Evolutionary conservation across 2,329 filamentous ascomycete genomes (phyloP).

Genomic region (Penicillium corylophilum): DNA sequence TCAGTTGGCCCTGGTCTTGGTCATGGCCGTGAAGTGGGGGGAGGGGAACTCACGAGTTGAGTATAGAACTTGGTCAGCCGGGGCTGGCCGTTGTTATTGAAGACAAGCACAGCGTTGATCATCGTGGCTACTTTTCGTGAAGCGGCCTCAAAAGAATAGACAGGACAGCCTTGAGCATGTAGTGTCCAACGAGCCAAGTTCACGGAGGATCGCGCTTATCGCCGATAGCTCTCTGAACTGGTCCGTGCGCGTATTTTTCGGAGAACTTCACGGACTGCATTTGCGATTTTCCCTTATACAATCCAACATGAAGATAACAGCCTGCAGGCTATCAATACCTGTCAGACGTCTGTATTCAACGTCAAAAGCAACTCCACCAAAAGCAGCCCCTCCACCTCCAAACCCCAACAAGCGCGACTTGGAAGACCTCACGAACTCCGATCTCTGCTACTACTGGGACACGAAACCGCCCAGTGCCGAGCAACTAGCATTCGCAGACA

Average conservation of each 20-base stretch:
- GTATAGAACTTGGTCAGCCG: constrained; percentile 98
- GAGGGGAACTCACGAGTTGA: constrained; percentile 72
- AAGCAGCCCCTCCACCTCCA: neutral
- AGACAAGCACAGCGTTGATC: constrained; percentile 98
- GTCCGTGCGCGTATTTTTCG: constrained; percentile 21
- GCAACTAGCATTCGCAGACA: constrained; percentile 48
- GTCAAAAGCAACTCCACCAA: constrained; percentile 1
- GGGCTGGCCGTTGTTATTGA: constrained; percentile 97
- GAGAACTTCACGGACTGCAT: constrained; percentile 17
- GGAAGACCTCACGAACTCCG: constrained; percentile 31
- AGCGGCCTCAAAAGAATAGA: neutral
- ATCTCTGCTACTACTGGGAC: constrained; percentile 52
- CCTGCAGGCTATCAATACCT: constrained; percentile 3
- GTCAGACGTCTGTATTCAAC: constrained; percentile 14
- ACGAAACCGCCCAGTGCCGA: constrained; percentile 44
- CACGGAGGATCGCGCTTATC: constrained; percentile 11
- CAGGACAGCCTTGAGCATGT: neutral
- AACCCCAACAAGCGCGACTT: constrained; percentile 31
- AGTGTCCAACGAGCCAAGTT: neutral
- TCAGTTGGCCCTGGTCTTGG: constrained; percentile 5
- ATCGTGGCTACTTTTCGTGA: constrained; percentile 51
- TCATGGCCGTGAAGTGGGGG: neutral
- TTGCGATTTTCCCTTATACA: neutral
- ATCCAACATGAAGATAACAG: constrained; percentile 7
- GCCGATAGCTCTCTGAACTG: constrained; percentile 12